Conservation (phyloP, 495 filamentous ascomycete species). For the Penicillium psychrofluorescens region DNA sequence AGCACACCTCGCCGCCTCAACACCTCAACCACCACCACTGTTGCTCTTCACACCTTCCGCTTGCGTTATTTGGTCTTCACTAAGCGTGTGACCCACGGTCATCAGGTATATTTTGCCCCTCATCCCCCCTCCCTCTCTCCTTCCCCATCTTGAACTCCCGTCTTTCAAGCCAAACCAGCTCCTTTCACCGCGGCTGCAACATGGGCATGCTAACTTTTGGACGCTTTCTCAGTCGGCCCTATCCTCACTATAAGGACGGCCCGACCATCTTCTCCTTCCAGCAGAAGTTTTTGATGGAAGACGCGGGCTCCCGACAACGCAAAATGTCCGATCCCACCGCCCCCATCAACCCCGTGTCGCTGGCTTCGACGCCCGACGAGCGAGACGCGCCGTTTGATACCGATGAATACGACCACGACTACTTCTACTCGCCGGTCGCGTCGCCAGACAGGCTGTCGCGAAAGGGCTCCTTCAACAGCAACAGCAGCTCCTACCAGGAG, state of each 20-base stretch:
- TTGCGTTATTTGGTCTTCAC: no score
- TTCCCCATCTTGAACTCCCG: constrained; percentile 1
- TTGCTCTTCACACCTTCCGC: no score
- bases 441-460: constrained; percentile 50
- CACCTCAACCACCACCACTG: no score
- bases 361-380: constrained; percentile 18
- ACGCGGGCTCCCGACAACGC: constrained; percentile 15
- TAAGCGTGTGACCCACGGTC: no score
- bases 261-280: constrained; percentile 39
- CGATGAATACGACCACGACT: constrained; percentile 23
- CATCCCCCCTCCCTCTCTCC: neutral
- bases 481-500: constrained; percentile 72
- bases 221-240: constrained; percentile 38
- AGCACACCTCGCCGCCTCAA: constrained; percentile 4
- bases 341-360: constrained; percentile 17
- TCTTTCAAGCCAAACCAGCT: neutral
- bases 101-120: neutral
- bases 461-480: constrained; percentile 61
- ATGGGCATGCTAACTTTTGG: constrained; percentile 41
- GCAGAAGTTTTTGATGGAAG: constrained; percentile 37
- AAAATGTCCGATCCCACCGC: constrained; percentile 17
- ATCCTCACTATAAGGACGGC: constrained; percentile 29
- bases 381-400: constrained; percentile 16
- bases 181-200: constrained; percentile 2
- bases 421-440: constrained; percentile 28